Evolutionary conservation across 2,329 filamentous ascomycete genomes (phyloP).

Genomic region (Nemania abortiva): DNA sequence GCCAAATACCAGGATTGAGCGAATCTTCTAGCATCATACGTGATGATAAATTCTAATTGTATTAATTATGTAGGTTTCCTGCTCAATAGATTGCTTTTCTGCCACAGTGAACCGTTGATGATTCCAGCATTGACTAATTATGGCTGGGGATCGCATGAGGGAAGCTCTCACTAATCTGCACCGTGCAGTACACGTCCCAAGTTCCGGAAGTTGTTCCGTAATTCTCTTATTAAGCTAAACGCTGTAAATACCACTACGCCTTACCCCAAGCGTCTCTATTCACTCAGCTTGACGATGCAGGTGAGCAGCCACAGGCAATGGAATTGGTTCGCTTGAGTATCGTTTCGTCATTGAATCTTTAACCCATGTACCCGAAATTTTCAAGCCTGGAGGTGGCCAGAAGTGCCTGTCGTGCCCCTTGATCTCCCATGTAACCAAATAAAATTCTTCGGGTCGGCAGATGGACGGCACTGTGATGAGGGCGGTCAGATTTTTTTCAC

Average conservation of each 20-base stretch:
- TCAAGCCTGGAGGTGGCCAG: not conserved
- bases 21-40: no score
- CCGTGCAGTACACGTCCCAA: no score
- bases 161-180: no score
- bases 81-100: no score
- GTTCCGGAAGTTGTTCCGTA: slow-evolving; percentile 2
- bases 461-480: not conserved
- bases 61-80: not conserved
- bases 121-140: not conserved
- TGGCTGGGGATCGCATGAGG: not conserved
- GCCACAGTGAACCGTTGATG: not conserved
- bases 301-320: not conserved
- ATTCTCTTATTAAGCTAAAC: not conserved
- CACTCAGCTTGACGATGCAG: not conserved
- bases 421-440: not conserved
- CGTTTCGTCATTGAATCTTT: not conserved
- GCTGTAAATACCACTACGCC: not conserved
- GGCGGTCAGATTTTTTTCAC: not conserved
- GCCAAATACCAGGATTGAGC: no score
- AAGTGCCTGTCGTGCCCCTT: not conserved
- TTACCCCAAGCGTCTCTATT: not conserved
- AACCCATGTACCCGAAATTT: not conserved
- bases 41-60: not conserved
- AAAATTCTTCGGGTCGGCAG: not conserved
- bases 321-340: not conserved